A percentile compares a stretch with the other conserved stretches of the same genome.
These are phyloP conservation scores for Saururus chinensis DNA, from an alignment of 164 flowering plant species.

Conservation along the genomic window DNA sequence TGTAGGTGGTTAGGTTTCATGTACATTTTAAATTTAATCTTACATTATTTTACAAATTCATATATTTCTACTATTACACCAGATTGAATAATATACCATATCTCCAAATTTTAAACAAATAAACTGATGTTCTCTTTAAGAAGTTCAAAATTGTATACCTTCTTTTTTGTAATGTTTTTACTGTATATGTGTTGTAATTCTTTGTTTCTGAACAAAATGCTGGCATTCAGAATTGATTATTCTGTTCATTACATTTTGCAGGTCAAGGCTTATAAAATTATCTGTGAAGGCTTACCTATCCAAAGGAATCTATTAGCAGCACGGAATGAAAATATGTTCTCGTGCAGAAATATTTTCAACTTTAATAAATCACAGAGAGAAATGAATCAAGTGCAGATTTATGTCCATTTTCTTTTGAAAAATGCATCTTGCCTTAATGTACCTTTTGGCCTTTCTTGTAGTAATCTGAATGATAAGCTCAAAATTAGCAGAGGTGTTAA, in stretches of 20 bases:
- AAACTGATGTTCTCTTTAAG: too few relatives aligned
- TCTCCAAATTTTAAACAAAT: too few relatives aligned
- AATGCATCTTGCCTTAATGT: slow-evolving; percentile 24
- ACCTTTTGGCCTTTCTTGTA: slow-evolving; percentile 13
- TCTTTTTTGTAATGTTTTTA: too few relatives aligned
- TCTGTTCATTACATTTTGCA: slow-evolving; percentile 14
- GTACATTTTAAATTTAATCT: too few relatives aligned
- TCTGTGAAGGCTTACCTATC: slow-evolving; percentile 46
- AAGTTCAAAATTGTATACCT: too few relatives aligned
- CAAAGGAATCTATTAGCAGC: slow-evolving; percentile 12
- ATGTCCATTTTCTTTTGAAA: slow-evolving; percentile 30
- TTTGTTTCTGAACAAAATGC: neutral
- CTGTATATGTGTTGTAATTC: too few relatives aligned
- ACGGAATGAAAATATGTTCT: slow-evolving; percentile 25
- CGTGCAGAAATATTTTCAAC: slow-evolving; percentile 49
- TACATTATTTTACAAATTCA: too few relatives aligned
- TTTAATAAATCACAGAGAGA: slow-evolving; percentile 11
- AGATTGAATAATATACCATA: too few relatives aligned
- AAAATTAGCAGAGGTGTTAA: slow-evolving; percentile 26
- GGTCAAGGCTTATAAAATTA: slow-evolving; percentile 45
- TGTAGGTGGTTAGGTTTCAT: neutral
- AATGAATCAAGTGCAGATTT: slow-evolving; percentile 20
- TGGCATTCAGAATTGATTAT: neutral
- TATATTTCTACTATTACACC: too few relatives aligned
- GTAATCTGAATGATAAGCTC: slow-evolving; percentile 12